These are phyloP conservation scores for Vigna angularis DNA, from an alignment of 306 rosid genomes.

Conservation along the genomic window DNA sequence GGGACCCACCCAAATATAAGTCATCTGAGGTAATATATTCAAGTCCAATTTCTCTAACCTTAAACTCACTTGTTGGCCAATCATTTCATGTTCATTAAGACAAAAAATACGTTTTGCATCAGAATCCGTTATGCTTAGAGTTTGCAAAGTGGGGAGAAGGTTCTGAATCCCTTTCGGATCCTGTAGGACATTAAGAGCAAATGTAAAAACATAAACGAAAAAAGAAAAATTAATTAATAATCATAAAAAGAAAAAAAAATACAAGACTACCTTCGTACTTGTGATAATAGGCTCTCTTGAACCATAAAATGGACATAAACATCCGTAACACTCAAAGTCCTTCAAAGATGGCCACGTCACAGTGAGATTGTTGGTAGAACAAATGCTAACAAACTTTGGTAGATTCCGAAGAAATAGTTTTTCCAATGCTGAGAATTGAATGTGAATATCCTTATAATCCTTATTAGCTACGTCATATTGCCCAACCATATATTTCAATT, in stretches of 20 bases:
- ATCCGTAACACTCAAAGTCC: background rate
- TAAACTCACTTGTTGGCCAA: background rate
- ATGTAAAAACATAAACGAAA: background rate
- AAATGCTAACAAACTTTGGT: background rate
- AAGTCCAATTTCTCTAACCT: background rate
- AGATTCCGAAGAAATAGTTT: background rate
- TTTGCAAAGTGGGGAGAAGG: background rate
- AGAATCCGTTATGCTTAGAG: fast-evolving
- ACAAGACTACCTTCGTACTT: background rate
- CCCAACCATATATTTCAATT: background rate
- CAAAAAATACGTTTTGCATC: background rate
- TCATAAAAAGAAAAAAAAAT: too few species aligned
- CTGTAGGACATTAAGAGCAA: background rate
- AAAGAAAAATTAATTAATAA: background rate
- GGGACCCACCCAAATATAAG: background rate
- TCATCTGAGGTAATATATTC: background rate
- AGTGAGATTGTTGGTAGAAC: background rate
- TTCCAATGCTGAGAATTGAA: background rate
- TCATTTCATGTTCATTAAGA: background rate
- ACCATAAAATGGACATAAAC: background rate
- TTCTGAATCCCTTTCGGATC: background rate
- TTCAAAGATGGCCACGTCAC: background rate
- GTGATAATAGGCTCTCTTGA: background rate
- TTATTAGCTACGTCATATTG: background rate
- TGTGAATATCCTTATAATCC: background rate